Percentiles rank a stretch among this genome's conserved stretches.
phyloP scores from a whole-genome alignment of 768 basidiomycete species.

The Cystofilobasidium capitatum region DNA sequence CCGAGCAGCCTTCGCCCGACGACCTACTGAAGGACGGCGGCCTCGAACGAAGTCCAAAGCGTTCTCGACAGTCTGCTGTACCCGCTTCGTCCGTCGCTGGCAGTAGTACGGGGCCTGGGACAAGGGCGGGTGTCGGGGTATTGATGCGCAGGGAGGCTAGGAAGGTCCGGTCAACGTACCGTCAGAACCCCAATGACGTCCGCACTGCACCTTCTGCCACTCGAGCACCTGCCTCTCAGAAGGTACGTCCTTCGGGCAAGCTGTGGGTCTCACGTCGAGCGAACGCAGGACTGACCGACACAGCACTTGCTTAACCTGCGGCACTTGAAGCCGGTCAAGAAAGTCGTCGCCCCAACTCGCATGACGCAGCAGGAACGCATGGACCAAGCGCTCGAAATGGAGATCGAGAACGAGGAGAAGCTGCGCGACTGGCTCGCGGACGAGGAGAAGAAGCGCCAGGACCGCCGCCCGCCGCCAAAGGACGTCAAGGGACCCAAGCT shows the following conservation, averaged over 20 bases:
- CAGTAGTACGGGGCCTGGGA: too few relatives aligned
- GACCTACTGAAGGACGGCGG: background rate
- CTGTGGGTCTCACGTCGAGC: background rate
- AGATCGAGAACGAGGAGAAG: constrained; percentile 70
- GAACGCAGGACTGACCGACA: background rate
- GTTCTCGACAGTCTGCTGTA: background rate
- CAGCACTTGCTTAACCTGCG: background rate
- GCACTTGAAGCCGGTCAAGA: background rate
- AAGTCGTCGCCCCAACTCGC: constrained; percentile 20
- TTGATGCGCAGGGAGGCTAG: too few relatives aligned
- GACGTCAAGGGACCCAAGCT: constrained; percentile 46
- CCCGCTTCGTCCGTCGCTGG: background rate
- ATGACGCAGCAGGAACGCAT: constrained; percentile 78
- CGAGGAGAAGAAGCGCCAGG: constrained; percentile 70
- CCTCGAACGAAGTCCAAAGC: background rate
- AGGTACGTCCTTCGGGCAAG: too few relatives aligned
- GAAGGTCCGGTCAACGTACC: too few relatives aligned
- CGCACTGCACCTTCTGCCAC: too few relatives aligned
- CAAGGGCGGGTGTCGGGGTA: too few relatives aligned
- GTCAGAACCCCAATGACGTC: too few relatives aligned
- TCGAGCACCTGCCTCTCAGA: too few relatives aligned
- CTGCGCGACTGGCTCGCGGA: constrained; percentile 66
- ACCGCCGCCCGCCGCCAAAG: constrained; percentile 20
- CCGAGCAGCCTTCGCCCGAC: too few relatives aligned
- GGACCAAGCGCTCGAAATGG: constrained; percentile 69